Percentiles rank a stretch among this genome's conserved stretches.
Evolutionary conservation across 1,139 yeast genomes (phyloP).

Genomic region (Blastobotrys apis): DNA sequence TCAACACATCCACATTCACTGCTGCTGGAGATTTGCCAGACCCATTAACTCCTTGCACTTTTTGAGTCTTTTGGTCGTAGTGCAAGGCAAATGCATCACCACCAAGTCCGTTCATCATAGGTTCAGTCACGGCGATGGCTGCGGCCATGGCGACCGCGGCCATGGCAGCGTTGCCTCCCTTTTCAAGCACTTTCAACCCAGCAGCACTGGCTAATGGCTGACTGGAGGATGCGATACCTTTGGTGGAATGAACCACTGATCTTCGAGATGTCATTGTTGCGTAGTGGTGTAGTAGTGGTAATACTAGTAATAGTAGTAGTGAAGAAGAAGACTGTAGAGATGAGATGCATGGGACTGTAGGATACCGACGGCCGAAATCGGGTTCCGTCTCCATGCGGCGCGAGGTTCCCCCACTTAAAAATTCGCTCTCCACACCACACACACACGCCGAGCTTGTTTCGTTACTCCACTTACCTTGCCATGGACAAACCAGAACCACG

Average conservation of each 20-base stretch:
- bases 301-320: no score
- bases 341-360: no score
- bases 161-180: constrained; percentile 75
- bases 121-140: constrained; percentile 67
- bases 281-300: no score
- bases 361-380: no score
- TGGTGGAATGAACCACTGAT: constrained; percentile 70
- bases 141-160: constrained; percentile 82
- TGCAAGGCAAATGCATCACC: constrained; percentile 75
- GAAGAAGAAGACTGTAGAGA: no score
- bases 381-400: no score
- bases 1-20: constrained; percentile 48
- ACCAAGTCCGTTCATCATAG: constrained; percentile 76
- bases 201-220: constrained; percentile 79
- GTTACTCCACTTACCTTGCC: no score
- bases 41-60: constrained; percentile 68
- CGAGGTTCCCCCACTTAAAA: no score
- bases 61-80: constrained; percentile 47
- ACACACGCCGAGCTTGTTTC: no score
- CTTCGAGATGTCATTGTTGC: no score
- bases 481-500: no score
- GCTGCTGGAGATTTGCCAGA: constrained; percentile 65
- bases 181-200: constrained; percentile 58
- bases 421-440: no score
- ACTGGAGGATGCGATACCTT: constrained; percentile 70